Evolutionary conservation across 2,329 filamentous ascomycete genomes (phyloP).

Genomic region (Exophiala viscosa): DNA sequence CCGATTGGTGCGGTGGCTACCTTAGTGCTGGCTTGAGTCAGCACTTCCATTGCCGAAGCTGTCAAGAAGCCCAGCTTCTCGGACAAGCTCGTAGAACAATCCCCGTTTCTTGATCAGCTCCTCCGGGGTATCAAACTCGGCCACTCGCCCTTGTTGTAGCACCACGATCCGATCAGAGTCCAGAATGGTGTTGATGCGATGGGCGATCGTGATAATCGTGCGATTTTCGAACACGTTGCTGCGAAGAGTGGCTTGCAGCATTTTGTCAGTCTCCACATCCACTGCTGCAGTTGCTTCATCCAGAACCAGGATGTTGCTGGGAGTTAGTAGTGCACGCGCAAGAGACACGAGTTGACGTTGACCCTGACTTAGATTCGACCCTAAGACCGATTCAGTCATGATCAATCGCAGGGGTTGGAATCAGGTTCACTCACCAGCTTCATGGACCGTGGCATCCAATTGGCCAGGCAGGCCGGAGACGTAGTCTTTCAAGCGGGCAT

Average conservation of each 20-base stretch:
- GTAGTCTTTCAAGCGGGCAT: conserved; percentile 89
- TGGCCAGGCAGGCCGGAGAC: conserved; percentile 81
- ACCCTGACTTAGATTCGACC: conserved; percentile 91
- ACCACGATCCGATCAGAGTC: conserved; percentile 87
- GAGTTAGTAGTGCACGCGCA: conserved; percentile 87
- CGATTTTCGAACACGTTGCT: conserved; percentile 75
- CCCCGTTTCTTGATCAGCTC: conserved; percentile 72
- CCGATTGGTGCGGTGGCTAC: not conserved
- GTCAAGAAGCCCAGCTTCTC: conserved; percentile 74
- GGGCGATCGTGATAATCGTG: conserved; percentile 97
- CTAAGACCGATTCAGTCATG: conserved; percentile 42
- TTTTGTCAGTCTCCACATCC: conserved; percentile 64
- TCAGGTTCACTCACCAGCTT: conserved; percentile 70
- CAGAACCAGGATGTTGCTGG: conserved; percentile 93
- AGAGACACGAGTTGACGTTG: conserved; percentile 92
- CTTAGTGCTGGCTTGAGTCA: conserved; percentile 10
- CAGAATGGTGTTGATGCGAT: conserved; percentile 96
- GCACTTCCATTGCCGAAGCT: conserved; percentile 35
- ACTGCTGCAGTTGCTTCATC: conserved; percentile 91
- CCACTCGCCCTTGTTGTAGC: conserved; percentile 82
- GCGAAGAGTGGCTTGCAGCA: conserved; percentile 61
- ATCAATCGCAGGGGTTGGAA: conserved; percentile 15
- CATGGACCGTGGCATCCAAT: conserved; percentile 83
- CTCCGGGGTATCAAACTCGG: conserved; percentile 85
- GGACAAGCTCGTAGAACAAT: conserved; percentile 84